Percentiles rank a stretch among this genome's conserved stretches.
Conservation (phyloP, 352 stramenopile genomes). For the Globisporangium heterothallicum region DNA sequence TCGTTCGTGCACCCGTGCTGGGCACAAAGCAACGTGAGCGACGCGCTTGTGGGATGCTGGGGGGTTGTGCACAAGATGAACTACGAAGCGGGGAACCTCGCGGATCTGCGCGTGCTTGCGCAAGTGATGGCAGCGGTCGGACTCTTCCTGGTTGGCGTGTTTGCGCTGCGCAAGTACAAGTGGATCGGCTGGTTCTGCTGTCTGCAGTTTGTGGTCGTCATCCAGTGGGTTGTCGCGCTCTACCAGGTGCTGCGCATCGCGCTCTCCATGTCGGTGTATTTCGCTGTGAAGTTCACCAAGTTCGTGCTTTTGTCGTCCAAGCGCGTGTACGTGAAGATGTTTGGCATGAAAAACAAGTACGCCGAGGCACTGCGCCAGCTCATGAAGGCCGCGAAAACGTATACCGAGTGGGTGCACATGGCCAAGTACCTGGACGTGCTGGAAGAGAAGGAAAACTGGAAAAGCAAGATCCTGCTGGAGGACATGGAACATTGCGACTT, state of each 20-base stretch:
- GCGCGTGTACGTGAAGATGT: constrained; percentile 26
- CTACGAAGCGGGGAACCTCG: constrained; percentile 28
- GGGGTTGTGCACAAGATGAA: constrained; percentile 21
- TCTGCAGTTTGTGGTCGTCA: constrained; percentile 47
- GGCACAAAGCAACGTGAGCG: constrained; percentile 13
- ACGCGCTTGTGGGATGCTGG: constrained; percentile 31
- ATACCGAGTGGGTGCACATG: constrained; percentile 59
- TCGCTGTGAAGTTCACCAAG: constrained; percentile 47
- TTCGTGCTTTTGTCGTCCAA: constrained; percentile 21
- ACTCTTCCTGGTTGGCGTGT: constrained; percentile 9
- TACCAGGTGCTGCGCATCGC: constrained; percentile 61
- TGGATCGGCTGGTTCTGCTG: constrained; percentile 56
- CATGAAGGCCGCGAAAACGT: constrained; percentile 55
- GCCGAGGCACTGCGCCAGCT: constrained; percentile 44
- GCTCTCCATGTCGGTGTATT: constrained; percentile 45
- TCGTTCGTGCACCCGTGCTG: constrained; percentile 18
- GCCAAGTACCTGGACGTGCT: constrained; percentile 52
- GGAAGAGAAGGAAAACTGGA: constrained; percentile 61
- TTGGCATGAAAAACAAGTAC: constrained; percentile 41
- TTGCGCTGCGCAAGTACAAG: constrained; percentile 52
- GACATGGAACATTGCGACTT: constrained; percentile 66
- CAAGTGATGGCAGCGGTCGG: constrained; percentile 22
- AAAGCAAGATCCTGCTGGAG: constrained; percentile 30
- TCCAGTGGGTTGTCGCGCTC: constrained; percentile 59
- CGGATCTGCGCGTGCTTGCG: constrained; percentile 30